Base-by-base conservation (phyloP, 805 yeast species). In the Candida khao-thaluensis region DNA sequence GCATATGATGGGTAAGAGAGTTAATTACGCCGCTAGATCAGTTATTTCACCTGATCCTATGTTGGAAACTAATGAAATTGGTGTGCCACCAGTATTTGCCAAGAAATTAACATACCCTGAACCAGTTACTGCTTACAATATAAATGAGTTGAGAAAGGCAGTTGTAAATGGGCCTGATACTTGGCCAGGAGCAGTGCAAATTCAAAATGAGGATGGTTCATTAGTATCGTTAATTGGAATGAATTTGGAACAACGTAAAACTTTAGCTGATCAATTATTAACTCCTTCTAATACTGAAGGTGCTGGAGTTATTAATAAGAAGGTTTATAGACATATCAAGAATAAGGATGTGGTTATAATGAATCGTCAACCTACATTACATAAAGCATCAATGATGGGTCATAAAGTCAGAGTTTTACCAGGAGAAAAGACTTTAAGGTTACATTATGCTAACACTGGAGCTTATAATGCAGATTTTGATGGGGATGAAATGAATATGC, bases 1-100 rank as follows among this genome's bases (percentile, higher is more conserved):
- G 62, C 96, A 93, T 59, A 93, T 93, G 99, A 93, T 93, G 99
- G 99, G 99, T 61, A 93, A 93, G 74, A 89, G 99, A 73, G 99
- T 93, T 44, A 95, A 93, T 63, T 91, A 87, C 57, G 96, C 98
- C 38, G 99, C 99, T 37, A 88, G 99, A 69, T 91, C 99, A 7
- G 99, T 93, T 54, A 93, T 93, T 66, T 90, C 98, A 5, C 98
- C 98, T 5, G 99, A 93, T 69, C 99, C 99, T 41, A 93, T 85
- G 71, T 76, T 93, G 53, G 99, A 93, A 69, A 95, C 99, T 10
- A 88, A 90, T 60, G 96, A 93, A 66, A 91, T 93, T 59, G 99
- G 99, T 69, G 91, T 93, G 41, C 99, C 99, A 22, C 99, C 99
- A 0, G 99, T 95, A 11, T 93, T 93, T 56, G 99, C 99, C 12